Conservation (phyloP, 1,284 basidiomycete genomes). For the Ustilago xerochloae region DNA sequence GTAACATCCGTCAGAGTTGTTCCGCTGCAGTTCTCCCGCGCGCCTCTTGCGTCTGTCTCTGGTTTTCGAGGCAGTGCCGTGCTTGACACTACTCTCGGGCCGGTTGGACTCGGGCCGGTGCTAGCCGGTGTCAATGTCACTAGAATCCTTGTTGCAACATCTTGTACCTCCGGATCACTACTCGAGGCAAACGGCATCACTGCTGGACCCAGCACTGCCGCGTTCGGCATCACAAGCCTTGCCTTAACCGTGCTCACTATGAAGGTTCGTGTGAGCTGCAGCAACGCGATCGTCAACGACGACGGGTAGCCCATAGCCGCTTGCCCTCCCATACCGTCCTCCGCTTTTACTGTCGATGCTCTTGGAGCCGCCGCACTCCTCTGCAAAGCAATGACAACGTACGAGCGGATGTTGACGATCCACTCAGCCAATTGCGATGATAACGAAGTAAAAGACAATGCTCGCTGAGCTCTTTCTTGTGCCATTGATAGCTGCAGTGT, state of each 20-base stretch:
- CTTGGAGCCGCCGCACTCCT: constrained; percentile 8
- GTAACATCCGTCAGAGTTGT: not conserved
- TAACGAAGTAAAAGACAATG: constrained; percentile 37
- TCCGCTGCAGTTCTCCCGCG: too few relatives aligned
- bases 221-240: constrained; percentile 11
- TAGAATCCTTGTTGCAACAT: constrained; percentile 2
- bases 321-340: not conserved
- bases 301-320: constrained; percentile 10
- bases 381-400: constrained; percentile 22
- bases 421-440: constrained; percentile 37
- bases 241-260: constrained; percentile 21
- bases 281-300: constrained; percentile 11
- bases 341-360: too few relatives aligned
- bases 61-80: too few relatives aligned
- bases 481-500: constrained; percentile 30
- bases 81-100: too few relatives aligned
- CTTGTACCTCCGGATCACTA: constrained; percentile 24
- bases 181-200: constrained; percentile 18
- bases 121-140: constrained; percentile 1
- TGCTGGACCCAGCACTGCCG: constrained; percentile 5
- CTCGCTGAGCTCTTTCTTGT: constrained; percentile 30
- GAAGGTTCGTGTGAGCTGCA: constrained; percentile 25
- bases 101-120: too few relatives aligned
- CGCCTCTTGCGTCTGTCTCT: too few relatives aligned
- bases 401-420: constrained; percentile 38